Evolutionary conservation across 345 rosid genomes (phyloP).

Genomic region (Carallia pectinifolia): DNA sequence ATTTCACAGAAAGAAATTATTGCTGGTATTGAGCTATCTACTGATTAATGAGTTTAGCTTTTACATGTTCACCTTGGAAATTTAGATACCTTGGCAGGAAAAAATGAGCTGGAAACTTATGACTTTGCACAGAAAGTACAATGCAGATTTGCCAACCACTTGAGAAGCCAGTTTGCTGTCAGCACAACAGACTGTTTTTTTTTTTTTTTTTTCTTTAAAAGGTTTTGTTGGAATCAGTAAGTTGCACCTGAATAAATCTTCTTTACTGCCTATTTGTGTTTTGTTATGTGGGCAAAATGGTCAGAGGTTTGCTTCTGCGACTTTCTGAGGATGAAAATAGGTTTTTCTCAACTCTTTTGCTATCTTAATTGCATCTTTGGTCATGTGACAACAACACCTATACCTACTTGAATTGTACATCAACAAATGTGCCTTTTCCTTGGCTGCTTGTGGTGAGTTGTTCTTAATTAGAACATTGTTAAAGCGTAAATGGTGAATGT

Average conservation of each 20-base stretch:
- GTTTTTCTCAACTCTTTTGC: not conserved
- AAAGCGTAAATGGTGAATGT: not conserved
- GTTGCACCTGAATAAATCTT: not conserved
- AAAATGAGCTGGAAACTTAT: not conserved
- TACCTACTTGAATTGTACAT: too few species aligned
- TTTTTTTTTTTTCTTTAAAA: too few species aligned
- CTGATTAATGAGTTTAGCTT: constrained; percentile 2
- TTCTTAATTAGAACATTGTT: not conserved
- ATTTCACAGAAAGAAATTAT: not conserved
- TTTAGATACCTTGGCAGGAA: not conserved
- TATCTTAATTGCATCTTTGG: too few species aligned
- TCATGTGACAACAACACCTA: too few species aligned
- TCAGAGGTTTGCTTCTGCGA: not conserved
- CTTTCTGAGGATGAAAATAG: not conserved
- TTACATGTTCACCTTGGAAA: constrained; percentile 2
- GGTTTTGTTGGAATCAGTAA: too few species aligned
- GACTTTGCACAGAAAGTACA: not conserved
- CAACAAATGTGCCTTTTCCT: not conserved
- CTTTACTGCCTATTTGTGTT: not conserved
- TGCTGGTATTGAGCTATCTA: not conserved
- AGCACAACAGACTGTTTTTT: not conserved
- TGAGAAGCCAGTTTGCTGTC: not conserved
- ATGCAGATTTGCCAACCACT: not conserved
- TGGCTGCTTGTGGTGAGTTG: not conserved
- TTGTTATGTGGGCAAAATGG: not conserved